Percentiles rank a stretch among this genome's conserved stretches.
These are phyloP conservation scores for Barnettozyma californica DNA, from an alignment of 805 yeast species.

Conservation along the genomic window DNA sequence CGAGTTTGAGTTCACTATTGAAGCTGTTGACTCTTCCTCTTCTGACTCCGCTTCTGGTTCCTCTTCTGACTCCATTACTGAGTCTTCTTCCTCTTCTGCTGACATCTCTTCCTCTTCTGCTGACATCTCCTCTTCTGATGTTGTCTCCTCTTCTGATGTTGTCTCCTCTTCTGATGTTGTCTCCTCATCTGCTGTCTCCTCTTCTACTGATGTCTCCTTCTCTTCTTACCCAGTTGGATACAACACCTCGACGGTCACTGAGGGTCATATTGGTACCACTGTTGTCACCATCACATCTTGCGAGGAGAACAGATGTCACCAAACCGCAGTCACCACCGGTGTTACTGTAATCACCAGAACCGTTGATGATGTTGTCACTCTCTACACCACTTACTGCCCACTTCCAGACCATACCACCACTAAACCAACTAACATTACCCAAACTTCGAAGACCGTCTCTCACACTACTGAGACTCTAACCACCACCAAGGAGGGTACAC, in stretches of 20 bases:
- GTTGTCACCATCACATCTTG: slow-evolving; percentile 26
- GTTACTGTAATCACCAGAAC: slow-evolving; percentile 30
- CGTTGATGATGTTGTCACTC: slow-evolving; percentile 27
- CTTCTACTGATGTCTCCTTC: neutral
- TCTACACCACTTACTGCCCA: slow-evolving; percentile 19
- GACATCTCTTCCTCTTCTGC: neutral
- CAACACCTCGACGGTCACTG: slow-evolving; percentile 2
- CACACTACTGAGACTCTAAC: neutral
- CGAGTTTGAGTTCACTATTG: neutral
- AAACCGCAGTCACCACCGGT: slow-evolving; percentile 22
- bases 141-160: neutral
- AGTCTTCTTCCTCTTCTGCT: neutral
- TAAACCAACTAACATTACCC: neutral
- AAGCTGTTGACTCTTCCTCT: neutral
- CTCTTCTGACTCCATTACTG: neutral
- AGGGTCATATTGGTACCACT: slow-evolving; percentile 5
- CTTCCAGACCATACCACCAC: slow-evolving; percentile 5
- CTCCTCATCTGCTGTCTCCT: neutral
- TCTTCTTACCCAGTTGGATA: neutral
- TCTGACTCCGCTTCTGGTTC: slow-evolving; percentile 1
- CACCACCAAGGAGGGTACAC: neutral
- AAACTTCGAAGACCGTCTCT: neutral
- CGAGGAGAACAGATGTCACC: slow-evolving; percentile 26
- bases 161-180: neutral
- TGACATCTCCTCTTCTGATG: neutral